A percentile compares a stretch with the other conserved stretches of the same genome.
Conservation (phyloP, 2,329 filamentous ascomycete species). For the Colletotrichum sp. region DNA sequence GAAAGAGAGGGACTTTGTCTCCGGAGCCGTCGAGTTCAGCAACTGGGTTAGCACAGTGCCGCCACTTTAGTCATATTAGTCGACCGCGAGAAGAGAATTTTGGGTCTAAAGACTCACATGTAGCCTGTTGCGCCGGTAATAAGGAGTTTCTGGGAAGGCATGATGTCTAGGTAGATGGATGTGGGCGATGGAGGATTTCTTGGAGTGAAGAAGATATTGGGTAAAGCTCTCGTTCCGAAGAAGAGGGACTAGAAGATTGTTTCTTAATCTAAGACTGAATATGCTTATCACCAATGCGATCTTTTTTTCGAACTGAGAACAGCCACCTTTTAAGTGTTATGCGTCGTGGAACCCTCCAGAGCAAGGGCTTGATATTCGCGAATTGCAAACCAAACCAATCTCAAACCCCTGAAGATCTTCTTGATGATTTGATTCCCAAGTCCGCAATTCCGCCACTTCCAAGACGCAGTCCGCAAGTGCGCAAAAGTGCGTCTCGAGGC, state of each 20-base stretch:
- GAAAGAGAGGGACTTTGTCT: not conserved
- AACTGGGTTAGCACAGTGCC: not conserved
- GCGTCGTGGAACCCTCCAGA: not conserved
- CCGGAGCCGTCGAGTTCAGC: not conserved
- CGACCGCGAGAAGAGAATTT: fast-evolving
- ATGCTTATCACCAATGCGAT: not conserved
- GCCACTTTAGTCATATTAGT: fast-evolving
- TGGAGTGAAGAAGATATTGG: not conserved
- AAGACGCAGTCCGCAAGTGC: no score
- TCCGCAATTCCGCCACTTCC: no score
- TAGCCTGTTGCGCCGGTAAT: not conserved
- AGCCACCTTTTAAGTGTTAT: not conserved
- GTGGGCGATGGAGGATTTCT: no score
- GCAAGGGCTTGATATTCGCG: not conserved
- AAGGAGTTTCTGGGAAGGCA: not conserved
- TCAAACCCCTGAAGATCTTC: no score
- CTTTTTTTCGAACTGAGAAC: fast-evolving
- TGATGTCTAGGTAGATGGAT: fast-evolving
- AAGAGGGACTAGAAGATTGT: not conserved
- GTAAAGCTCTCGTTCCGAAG: not conserved
- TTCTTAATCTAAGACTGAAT: no score
- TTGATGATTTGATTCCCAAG: fast-evolving
- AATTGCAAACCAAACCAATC: not conserved
- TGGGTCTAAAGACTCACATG: no score
- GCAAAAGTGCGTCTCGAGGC: no score